These are phyloP conservation scores for Pseudogymnoascus sp. DNA, from an alignment of 2,329 filamentous ascomycete species.

Conservation along the genomic window DNA sequence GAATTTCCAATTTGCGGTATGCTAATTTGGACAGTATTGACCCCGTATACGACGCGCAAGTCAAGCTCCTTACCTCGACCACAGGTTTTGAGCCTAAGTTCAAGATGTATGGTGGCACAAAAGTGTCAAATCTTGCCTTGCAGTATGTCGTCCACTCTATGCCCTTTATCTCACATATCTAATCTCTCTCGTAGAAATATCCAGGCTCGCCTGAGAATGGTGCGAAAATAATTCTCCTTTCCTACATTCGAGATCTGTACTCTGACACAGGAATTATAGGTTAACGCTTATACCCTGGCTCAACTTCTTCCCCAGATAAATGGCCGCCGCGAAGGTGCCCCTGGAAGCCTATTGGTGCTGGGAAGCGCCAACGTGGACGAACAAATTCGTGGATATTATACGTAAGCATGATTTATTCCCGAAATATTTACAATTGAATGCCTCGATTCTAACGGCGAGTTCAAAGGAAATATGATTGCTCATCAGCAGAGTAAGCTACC, in stretches of 20 bases:
- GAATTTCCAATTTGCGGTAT: background rate
- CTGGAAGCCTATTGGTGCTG: conserved; percentile 56
- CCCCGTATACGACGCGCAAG: conserved; percentile 52
- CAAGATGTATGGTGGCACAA: conserved; percentile 50
- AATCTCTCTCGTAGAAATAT: conserved; percentile 35
- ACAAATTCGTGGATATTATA: conserved; percentile 41
- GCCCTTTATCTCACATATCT: background rate
- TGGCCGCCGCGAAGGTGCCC: conserved; percentile 29
- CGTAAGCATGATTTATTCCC: background rate
- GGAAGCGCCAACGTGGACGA: conserved; percentile 62
- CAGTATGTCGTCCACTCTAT: conserved; percentile 36
- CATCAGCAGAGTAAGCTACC: conserved; percentile 23
- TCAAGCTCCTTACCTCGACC: conserved; percentile 49
- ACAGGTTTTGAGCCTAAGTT: conserved; percentile 55
- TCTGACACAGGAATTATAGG: background rate
- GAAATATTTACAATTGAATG: background rate
- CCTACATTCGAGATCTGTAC: background rate
- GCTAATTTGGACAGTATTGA: conserved; percentile 46
- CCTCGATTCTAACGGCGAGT: background rate
- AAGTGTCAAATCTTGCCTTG: conserved; percentile 44
- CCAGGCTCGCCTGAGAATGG: conserved; percentile 57
- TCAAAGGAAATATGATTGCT: conserved; percentile 64
- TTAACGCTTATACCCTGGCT: conserved; percentile 52
- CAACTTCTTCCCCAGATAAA: conserved; percentile 56
- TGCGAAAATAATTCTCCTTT: conserved; percentile 29